Percentiles rank a stretch among this genome's conserved stretches.
phyloP scores from a whole-genome alignment of 306 rosid species.

The Vachellia pachyceras region DNA sequence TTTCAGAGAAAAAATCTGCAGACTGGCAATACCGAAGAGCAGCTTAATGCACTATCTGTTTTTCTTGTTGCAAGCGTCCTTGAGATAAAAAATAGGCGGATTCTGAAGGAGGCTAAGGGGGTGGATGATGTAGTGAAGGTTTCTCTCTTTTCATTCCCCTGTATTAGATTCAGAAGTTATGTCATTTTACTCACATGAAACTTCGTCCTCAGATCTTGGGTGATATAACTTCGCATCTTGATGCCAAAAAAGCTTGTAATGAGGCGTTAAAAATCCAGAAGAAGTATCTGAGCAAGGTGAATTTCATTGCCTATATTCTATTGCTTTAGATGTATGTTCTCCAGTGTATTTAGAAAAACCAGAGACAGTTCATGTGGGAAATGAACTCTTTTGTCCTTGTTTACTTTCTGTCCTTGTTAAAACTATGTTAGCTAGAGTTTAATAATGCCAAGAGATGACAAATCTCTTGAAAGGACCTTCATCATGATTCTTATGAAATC shows the following conservation, averaged over 20 bases:
- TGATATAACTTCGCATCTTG: constrained; percentile 73
- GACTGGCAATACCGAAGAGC: constrained; percentile 59
- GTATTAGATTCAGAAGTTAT: not conserved
- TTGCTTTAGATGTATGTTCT: not conserved
- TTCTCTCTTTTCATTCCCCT: constrained; percentile 23
- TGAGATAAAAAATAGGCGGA: constrained; percentile 75
- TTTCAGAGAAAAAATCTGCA: constrained; percentile 74
- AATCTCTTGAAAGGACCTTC: not conserved
- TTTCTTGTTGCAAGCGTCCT: constrained; percentile 92
- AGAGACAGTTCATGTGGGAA: not conserved
- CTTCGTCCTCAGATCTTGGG: constrained; percentile 72
- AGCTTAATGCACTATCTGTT: constrained; percentile 63
- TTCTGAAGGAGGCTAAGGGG: constrained; percentile 86
- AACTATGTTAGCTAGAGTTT: not conserved
- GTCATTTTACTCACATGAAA: constrained; percentile 36
- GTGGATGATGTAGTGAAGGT: constrained; percentile 91
- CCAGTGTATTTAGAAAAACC: not conserved
- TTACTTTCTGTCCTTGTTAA: not conserved
- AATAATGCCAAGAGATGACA: not conserved
- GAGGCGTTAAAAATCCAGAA: constrained; percentile 90
- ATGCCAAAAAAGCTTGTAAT: constrained; percentile 80
- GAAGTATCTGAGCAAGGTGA: constrained; percentile 85
- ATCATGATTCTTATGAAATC: not conserved
- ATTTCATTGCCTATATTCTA: constrained; percentile 29
- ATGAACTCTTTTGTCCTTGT: not conserved